Base-by-base conservation (phyloP, 2,329 filamentous ascomycete species). In the Bisporella sp. region DNA sequence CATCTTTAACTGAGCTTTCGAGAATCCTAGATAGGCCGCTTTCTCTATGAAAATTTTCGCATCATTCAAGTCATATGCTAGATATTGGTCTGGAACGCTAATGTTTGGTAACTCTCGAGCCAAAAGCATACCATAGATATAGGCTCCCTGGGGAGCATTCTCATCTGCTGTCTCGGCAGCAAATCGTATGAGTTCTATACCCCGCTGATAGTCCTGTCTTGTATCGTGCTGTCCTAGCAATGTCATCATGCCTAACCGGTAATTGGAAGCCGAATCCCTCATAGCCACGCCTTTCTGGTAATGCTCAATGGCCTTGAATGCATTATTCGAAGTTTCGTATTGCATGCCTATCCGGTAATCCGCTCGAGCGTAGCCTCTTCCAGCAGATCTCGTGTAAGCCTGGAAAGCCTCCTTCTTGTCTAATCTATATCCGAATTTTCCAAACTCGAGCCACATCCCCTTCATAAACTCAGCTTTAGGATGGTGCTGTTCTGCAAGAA, bases 261-360 rank as follows among this genome's bases (percentile, higher is more conserved):
- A 81, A 52, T 74, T 85, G 5, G 90, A 91, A 4, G 93, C 93
- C 12, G 93, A 96, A 70, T 99, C 93, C 29, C 84, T 83, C 59
- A 84, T 73, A 46, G 82, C 79, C 46, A 93, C 83, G 46, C 93
- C 93, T 45, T 81, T 79, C 57, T 89, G 82, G 69, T 97, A 99
- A 68, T 97, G 91, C 62, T 85, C 84, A 63, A 96, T 83, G 5
- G 93, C 93, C 67, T 95, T 96, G 55, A 84, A 78, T 53, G 90
- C 85, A 63, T 99, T 92, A 64, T 95, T 95, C 4, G 90, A 92
- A 66, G 87, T 90, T 70, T 99, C 93, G 66, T 91, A 97, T 51
- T 96, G 86, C 92, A 97, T 99, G 55, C 93, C 93, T 71, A 99
- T 95, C 44, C 93, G 83, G 68, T 99, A 99, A 68, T 97, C 89